Conservation (phyloP, 208 protist species). For the Perkinsela sp. region DNA sequence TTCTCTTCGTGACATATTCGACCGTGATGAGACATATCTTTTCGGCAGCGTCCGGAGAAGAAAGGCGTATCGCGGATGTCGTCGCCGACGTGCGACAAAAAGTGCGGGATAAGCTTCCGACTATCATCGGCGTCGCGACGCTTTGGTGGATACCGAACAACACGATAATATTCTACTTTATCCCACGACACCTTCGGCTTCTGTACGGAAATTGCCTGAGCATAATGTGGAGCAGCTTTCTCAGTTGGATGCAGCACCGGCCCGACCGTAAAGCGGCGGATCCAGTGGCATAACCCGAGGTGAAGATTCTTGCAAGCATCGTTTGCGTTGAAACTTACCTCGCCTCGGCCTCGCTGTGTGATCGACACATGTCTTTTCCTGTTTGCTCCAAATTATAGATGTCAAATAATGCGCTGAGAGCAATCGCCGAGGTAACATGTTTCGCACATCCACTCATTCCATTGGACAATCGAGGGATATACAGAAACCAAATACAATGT, state of each 20-base stretch:
- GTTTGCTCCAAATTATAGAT: no score
- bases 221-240: conserved; percentile 33
- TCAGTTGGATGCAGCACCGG: conserved; percentile 32
- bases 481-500: no score
- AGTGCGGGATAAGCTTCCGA: background rate
- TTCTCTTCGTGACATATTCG: background rate
- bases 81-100: background rate
- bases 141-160: conserved; percentile 39
- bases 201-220: conserved; percentile 21
- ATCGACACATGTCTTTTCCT: no score
- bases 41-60: background rate
- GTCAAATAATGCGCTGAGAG: no score
- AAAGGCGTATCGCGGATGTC: background rate
- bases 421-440: no score
- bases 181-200: conserved; percentile 29
- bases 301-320: no score
- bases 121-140: conserved; percentile 4
- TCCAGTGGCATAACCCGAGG: no score
- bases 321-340: no score
- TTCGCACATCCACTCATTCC: no score
- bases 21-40: background rate
- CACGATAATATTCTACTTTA: conserved; percentile 47
- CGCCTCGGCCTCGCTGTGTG: no score
- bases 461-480: no score
- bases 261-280: background rate